Percentiles rank a stretch among this genome's conserved stretches.
These are phyloP conservation scores for Ophidiomyces ophidiicola DNA, from an alignment of 2,329 filamentous ascomycete species.

Conservation along the genomic window DNA sequence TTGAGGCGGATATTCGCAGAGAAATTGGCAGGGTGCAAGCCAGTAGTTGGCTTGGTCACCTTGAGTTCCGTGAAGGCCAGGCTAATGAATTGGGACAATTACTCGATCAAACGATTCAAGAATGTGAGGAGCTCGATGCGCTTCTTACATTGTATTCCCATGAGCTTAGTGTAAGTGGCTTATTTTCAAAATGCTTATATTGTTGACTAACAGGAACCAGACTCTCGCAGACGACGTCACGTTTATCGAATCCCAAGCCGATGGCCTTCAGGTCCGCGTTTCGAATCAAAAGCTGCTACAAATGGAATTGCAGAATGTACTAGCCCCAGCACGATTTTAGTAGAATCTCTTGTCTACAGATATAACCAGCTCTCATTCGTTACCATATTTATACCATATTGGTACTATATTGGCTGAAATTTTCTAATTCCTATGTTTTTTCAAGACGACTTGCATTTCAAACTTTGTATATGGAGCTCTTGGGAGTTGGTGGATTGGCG, in stretches of 20 bases:
- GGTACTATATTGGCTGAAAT: no score
- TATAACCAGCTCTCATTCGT: no score
- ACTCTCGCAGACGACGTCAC: constrained; percentile 91
- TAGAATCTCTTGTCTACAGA: constrained; percentile 59
- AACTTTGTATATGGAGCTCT: no score
- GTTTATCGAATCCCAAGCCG: constrained; percentile 93
- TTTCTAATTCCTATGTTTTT: no score
- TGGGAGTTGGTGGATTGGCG: no score
- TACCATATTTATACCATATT: no score
- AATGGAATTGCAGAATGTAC: constrained; percentile 74
- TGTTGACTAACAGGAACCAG: no score
- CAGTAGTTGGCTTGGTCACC: constrained; percentile 76
- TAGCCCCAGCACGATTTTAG: constrained; percentile 49
- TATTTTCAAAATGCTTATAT: constrained; percentile 18
- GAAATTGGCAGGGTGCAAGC: constrained; percentile 86
- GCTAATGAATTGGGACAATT: constrained; percentile 75
- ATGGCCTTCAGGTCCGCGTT: constrained; percentile 92
- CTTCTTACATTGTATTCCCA: constrained; percentile 88
- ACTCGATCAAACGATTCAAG: constrained; percentile 78
- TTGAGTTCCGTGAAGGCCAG: constrained; percentile 76
- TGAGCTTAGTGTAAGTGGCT: constrained; percentile 63
- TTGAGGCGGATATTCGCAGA: constrained; percentile 71
- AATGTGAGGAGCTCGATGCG: constrained; percentile 94
- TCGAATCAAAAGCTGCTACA: constrained; percentile 92
- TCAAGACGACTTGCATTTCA: no score